phyloP scores from a whole-genome alignment of 129 eudicot species.

The Heracleum sosnowskyi region DNA sequence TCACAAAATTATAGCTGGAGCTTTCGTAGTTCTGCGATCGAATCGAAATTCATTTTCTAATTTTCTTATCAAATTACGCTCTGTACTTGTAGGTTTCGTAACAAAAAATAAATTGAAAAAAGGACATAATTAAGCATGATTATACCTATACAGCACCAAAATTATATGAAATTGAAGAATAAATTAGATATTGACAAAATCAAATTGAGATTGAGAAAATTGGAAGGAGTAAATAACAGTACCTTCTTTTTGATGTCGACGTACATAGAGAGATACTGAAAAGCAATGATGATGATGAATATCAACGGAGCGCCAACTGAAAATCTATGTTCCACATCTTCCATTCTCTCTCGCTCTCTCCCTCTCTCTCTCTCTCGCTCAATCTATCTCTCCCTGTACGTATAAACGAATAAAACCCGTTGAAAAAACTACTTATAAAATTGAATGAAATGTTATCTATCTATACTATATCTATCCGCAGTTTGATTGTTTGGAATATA shows the following conservation, averaged over 20 bases:
- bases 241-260: constrained; percentile 39
- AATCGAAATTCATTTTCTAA: not conserved
- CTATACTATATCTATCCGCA: no score
- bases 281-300: constrained; percentile 38
- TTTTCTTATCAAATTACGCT: not conserved
- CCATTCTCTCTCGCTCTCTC: constrained; percentile 22
- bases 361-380: not conserved
- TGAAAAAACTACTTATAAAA: no score
- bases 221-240: not conserved
- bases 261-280: constrained; percentile 44
- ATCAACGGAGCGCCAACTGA: constrained; percentile 58
- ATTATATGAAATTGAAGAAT: no score
- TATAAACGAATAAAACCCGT: no score
- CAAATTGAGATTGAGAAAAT: not conserved
- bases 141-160: not conserved
- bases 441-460: no score
- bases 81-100: no score
- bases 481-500: no score
- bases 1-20: not conserved
- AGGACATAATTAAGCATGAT: not conserved
- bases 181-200: not conserved
- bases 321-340: constrained; percentile 32
- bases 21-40: not conserved
- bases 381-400: no score
- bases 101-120: no score